phyloP scores from a whole-genome alignment of 306 rosid species.

The Ochetophila trinervis region DNA sequence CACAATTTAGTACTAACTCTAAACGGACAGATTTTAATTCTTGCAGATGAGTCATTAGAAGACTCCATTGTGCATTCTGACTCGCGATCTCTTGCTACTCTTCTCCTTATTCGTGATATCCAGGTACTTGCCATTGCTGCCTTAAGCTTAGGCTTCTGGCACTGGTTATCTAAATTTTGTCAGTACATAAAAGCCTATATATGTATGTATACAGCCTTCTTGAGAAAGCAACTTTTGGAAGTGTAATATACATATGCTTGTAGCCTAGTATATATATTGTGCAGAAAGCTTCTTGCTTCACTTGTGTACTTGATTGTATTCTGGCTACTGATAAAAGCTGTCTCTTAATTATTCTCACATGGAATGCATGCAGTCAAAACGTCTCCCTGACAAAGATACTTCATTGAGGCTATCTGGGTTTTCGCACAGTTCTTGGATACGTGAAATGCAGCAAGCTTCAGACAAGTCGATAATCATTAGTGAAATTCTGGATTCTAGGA shows the following conservation, averaged over 20 bases:
- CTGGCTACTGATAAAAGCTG: constrained; percentile 17
- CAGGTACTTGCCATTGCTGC: constrained; percentile 56
- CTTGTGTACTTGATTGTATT: background rate
- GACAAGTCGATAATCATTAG: constrained; percentile 90
- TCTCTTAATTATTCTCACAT: background rate
- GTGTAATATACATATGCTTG: background rate
- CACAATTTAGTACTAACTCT: constrained; percentile 57
- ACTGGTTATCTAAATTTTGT: background rate
- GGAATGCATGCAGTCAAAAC: constrained; percentile 67
- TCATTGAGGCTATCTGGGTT: constrained; percentile 71
- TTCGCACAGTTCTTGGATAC: constrained; percentile 92
- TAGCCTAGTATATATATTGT: background rate
- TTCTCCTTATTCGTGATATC: constrained; percentile 94
- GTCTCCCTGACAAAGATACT: constrained; percentile 79
- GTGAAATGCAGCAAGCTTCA: constrained; percentile 97
- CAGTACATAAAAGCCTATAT: background rate
- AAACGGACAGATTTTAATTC: constrained; percentile 83
- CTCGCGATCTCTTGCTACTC: constrained; percentile 94
- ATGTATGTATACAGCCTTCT: background rate
- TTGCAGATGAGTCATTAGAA: constrained; percentile 95
- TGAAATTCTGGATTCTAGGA: constrained; percentile 95
- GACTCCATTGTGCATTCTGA: constrained; percentile 97
- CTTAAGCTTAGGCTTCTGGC: background rate
- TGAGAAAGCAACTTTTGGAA: background rate
- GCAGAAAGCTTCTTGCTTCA: background rate